phyloP scores from a whole-genome alignment of 331 rosid genomes.

The Quercus phellos region DNA sequence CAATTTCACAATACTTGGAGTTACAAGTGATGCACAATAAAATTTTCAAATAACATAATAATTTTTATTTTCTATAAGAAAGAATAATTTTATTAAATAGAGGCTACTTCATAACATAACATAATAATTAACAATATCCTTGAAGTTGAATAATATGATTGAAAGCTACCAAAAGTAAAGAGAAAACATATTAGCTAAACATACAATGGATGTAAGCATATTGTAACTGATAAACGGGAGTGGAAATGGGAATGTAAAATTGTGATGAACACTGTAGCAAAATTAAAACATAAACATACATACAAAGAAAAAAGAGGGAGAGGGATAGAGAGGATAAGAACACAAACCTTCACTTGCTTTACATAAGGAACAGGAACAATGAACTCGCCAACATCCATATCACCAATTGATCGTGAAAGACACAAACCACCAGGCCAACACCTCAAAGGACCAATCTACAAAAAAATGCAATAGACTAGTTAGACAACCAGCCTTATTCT shows the following conservation, averaged over 20 bases:
- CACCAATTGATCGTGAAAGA: constrained; percentile 94
- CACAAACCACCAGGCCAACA: constrained; percentile 99
- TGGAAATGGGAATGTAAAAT: not conserved
- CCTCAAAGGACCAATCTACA: constrained; percentile 92
- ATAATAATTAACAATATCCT: not conserved
- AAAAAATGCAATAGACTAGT: constrained; percentile 24
- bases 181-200: not conserved
- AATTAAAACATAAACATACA: not conserved
- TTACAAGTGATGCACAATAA: not conserved
- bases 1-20: not conserved
- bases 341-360: constrained; percentile 88
- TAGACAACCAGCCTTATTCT: not conserved
- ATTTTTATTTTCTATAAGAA: too few relatives aligned
- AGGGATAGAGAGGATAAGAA: not conserved
- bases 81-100: too few relatives aligned
- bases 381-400: constrained; percentile 87
- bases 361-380: constrained; percentile 94
- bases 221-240: constrained; percentile 19
- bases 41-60: too few relatives aligned
- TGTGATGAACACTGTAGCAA: not conserved
- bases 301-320: not conserved
- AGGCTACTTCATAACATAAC: not conserved
- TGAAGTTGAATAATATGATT: not conserved
- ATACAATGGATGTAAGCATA: constrained; percentile 11
- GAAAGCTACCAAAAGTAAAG: not conserved